Base-by-base conservation (phyloP, 495 filamentous ascomycete species). In the Oidiodendron maius region DNA sequence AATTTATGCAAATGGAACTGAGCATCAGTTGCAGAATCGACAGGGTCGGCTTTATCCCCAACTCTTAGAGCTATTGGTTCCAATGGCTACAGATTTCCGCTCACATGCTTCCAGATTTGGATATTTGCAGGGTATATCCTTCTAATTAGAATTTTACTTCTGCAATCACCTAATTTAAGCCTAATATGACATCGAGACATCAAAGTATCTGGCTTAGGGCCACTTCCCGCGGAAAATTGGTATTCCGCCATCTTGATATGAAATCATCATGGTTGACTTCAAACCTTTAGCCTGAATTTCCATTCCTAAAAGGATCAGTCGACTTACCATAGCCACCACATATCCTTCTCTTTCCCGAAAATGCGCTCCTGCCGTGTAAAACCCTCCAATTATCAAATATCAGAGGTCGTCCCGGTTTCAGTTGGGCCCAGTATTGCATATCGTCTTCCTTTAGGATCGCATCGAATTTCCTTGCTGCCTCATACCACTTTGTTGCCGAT, bases 301-400 rank as follows among this genome's bases (percentile, higher is more conserved):
- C 5, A 5, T 30, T 12, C 26, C 26, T 5, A 12, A 12, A 12
- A 5, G 26, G 26, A 30, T 30, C 26, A 30, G 5, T 5, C 25
- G 44, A 81, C 84, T 69, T 67, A 90, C 86, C 82, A 61, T 95
- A 95, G 15, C 76, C 91, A 50, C 91, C 91, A 62, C 88, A 94
- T 64, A 97, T 84, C 55, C 89, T 81, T 55, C 91, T 71, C 58
- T 83, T 84, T 15, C 91, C 91, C 6, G 78, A 84, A 58, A 95
- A 97, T 12, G 78, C 75, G 17, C 78, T 76, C 52, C 91, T 72
- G 3, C 89, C 91, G 64, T 97, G 91, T 39, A 97, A 64, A 47
- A 95, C 87, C 50, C 91, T 76, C 90, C 90, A 96, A 60, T 97
- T 96, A 63, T 97, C 88, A 61, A 97, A 95, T 16, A 95, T 82